phyloP scores from a whole-genome alignment of 1,284 basidiomycete species.

The Pisolithus thermaeus region DNA sequence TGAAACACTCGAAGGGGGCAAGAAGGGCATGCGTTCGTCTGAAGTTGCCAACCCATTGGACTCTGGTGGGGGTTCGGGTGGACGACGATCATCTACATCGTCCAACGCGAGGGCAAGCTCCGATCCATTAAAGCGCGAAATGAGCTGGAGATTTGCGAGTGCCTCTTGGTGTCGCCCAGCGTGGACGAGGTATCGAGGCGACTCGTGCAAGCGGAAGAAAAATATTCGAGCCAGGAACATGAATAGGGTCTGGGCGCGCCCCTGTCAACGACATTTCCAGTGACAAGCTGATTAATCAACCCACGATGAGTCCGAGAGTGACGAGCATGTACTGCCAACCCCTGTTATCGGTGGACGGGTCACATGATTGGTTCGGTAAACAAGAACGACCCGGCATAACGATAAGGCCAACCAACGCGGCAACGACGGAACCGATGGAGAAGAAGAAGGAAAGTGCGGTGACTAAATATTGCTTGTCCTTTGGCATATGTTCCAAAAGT shows the following conservation, averaged over 20 bases:
- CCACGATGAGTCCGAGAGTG: constrained; percentile 64
- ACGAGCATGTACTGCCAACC: constrained; percentile 87
- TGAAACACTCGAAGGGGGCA: constrained; percentile 10
- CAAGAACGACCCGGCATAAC: constrained; percentile 81
- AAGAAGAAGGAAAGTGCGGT: constrained; percentile 97
- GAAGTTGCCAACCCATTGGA: constrained; percentile 6
- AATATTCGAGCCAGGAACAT: constrained; percentile 87
- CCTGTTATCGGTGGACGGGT: constrained; percentile 62
- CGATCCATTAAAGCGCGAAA: constrained; percentile 80
- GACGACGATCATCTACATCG: constrained; percentile 61
- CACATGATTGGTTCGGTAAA: constrained; percentile 45
- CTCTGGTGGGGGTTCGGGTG: constrained; percentile 12
- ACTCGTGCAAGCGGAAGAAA: constrained; percentile 90
- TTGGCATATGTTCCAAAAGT: constrained; percentile 91
- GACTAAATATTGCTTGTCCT: constrained; percentile 86
- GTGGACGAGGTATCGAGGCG: constrained; percentile 85
- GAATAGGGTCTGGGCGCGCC: constrained; percentile 58
- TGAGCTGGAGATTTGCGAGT: constrained; percentile 72
- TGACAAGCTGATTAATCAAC: constrained; percentile 24
- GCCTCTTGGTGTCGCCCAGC: constrained; percentile 81
- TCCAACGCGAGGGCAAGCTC: constrained; percentile 58
- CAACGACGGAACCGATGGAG: constrained; percentile 82
- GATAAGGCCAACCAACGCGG: constrained; percentile 72
- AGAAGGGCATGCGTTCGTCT: constrained; percentile 27
- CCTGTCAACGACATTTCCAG: constrained; percentile 1